Conservation (phyloP, 306 rosid genomes). For the Mucuna pruriens region DNA sequence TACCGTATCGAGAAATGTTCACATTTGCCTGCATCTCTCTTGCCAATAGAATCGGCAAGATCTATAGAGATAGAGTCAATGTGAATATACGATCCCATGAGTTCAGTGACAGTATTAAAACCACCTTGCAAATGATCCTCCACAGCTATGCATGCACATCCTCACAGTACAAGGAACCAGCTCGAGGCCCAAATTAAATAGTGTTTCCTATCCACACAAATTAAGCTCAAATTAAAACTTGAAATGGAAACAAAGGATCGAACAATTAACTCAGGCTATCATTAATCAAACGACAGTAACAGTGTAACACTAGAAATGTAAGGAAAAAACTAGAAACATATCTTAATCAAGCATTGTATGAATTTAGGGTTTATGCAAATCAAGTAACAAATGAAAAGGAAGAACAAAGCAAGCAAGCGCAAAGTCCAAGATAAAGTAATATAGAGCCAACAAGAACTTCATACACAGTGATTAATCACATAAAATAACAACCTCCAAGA, state of each 20-base stretch:
- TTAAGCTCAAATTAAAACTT: constrained; percentile 17
- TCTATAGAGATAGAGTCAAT: constrained; percentile 87
- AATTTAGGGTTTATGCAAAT: constrained; percentile 57
- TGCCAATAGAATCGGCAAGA: constrained; percentile 57
- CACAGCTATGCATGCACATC: constrained; percentile 44
- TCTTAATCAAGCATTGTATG: constrained; percentile 41
- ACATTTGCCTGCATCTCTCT: constrained; percentile 66
- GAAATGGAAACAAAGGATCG: constrained; percentile 24
- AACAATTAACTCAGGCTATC: constrained; percentile 36
- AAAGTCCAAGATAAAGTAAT: constrained; percentile 12
- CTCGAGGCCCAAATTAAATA: constrained; percentile 30
- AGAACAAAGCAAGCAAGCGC: constrained; percentile 27
- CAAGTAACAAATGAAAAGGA: constrained; percentile 32
- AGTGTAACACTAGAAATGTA: not conserved
- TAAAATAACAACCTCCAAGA: constrained; percentile 51
- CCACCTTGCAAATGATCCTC: constrained; percentile 44
- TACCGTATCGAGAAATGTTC: constrained; percentile 95
- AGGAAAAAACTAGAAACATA: constrained; percentile 19
- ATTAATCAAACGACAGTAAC: constrained; percentile 19
- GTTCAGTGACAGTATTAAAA: constrained; percentile 48
- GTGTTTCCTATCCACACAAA: constrained; percentile 42
- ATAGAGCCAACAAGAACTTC: constrained; percentile 19
- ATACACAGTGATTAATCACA: constrained; percentile 45
- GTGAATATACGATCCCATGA: constrained; percentile 68
- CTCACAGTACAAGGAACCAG: constrained; percentile 47